phyloP scores from a whole-genome alignment of 139 green algal genomes.

The Yamagishiella unicocca region DNA sequence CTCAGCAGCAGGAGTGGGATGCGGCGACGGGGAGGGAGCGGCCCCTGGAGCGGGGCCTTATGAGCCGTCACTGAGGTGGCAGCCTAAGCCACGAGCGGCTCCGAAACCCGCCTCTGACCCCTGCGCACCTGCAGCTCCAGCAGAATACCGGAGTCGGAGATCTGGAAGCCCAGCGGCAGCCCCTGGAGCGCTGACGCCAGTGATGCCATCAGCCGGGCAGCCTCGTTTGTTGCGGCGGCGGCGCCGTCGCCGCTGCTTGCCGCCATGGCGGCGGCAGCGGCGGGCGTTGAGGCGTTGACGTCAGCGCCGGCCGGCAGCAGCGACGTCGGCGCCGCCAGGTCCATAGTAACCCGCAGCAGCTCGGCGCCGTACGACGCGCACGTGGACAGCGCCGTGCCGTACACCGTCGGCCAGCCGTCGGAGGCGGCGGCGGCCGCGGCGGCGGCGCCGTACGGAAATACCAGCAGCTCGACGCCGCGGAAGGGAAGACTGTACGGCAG shows the following conservation, averaged over 20 bases:
- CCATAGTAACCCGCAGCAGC: neutral
- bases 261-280: neutral
- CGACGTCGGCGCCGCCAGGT: neutral
- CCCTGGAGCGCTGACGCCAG: neutral
- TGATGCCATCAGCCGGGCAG: neutral
- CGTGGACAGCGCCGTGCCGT: conserved; percentile 8
- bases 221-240: neutral
- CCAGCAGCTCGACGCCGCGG: conserved; percentile 19
- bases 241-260: neutral
- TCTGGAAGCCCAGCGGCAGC: conserved; percentile 1
- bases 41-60: too few relatives aligned
- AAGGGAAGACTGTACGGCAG: conserved; percentile 33
- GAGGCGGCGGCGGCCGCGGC: neutral
- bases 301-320: neutral
- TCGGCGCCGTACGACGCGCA: conserved; percentile 31
- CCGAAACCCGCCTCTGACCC: neutral
- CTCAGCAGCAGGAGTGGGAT: too few relatives aligned
- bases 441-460: conserved; percentile 39
- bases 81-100: neutral
- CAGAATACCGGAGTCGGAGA: neutral
- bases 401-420: neutral
- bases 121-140: neutral
- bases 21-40: too few relatives aligned
- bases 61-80: too few relatives aligned
- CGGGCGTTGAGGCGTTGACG: neutral